A percentile compares a stretch with the other conserved stretches of the same genome.
These are phyloP conservation scores for Xylaria intraflava DNA, from an alignment of 495 filamentous ascomycete genomes.

Conservation along the genomic window DNA sequence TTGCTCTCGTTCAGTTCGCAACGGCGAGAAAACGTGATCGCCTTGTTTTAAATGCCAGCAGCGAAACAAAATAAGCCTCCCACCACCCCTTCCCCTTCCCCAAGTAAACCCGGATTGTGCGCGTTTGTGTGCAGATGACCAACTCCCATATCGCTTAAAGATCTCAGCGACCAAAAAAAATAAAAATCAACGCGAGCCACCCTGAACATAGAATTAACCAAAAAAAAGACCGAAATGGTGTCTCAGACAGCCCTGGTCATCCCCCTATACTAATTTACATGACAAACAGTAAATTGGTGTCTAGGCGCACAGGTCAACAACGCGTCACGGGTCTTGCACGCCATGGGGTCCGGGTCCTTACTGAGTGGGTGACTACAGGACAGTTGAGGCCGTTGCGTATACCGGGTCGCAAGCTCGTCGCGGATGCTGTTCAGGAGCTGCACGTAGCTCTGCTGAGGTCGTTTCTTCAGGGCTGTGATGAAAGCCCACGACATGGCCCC, in stretches of 20 bases:
- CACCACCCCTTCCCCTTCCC: background rate
- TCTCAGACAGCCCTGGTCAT: background rate
- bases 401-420: slow-evolving; percentile 81
- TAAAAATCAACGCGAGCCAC: slow-evolving; percentile 7
- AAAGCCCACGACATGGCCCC: slow-evolving; percentile 99
- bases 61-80: background rate
- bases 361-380: slow-evolving; percentile 94
- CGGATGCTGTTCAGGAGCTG: slow-evolving; percentile 92
- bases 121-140: background rate
- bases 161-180: too few relatives aligned
- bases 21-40: background rate
- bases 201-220: background rate
- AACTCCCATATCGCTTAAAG: background rate
- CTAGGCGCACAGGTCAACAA: slow-evolving; percentile 31
- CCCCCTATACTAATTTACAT: slow-evolving; percentile 30
- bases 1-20: too few relatives aligned
- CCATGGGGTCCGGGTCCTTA: slow-evolving; percentile 36
- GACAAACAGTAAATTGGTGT: slow-evolving; percentile 47
- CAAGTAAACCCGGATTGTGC: background rate
- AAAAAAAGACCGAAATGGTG: background rate
- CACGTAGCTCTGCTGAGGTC: slow-evolving; percentile 96
- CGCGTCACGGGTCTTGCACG: background rate
- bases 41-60: background rate
- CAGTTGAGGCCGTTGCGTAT: slow-evolving; percentile 93
- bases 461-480: slow-evolving; percentile 88